Conservation (phyloP, 2,329 filamentous ascomycete genomes). For the Didymella glomerata region DNA sequence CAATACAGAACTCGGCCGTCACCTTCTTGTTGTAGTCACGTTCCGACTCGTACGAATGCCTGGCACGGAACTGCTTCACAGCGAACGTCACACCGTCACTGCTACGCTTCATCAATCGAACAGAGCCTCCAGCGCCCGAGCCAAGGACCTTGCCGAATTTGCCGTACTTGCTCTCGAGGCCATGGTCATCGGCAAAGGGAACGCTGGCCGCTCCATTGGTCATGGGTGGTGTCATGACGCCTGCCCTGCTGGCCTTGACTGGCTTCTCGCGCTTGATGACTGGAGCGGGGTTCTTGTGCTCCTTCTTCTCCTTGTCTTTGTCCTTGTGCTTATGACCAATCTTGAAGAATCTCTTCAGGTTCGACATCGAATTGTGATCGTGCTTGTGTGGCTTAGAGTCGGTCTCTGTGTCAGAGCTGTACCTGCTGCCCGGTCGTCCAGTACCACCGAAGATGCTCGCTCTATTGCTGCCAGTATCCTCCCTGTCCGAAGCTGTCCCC, state of each 20-base stretch:
- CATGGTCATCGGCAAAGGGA: conserved; percentile 94
- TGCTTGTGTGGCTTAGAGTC: conserved; percentile 53
- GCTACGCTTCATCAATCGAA: conserved; percentile 90
- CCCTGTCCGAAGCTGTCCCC: conserved; percentile 48
- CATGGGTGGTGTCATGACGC: conserved; percentile 51
- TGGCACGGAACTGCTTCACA: conserved; percentile 93
- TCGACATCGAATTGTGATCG: conserved; percentile 82
- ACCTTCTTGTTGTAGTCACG: conserved; percentile 98
- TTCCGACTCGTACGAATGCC: conserved; percentile 91
- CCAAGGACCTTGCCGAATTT: conserved; percentile 95
- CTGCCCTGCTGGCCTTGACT: conserved; percentile 56
- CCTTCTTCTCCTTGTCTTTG: conserved; percentile 50
- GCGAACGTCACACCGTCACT: conserved; percentile 94
- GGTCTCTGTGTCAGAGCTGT: conserved; percentile 55
- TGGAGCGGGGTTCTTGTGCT: conserved; percentile 70
- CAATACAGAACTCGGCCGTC: conserved; percentile 97
- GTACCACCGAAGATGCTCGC: conserved; percentile 62
- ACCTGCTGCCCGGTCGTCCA: conserved; percentile 59
- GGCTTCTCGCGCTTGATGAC: conserved; percentile 62
- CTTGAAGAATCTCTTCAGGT: conserved; percentile 96
- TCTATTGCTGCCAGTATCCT: conserved; percentile 58
- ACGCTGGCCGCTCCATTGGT: conserved; percentile 56
- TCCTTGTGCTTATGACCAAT: conserved; percentile 70
- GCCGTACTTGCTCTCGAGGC: conserved; percentile 88
- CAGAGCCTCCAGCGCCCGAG: conserved; percentile 92